These are phyloP conservation scores for Claviceps maximensis DNA, from an alignment of 2,329 filamentous ascomycete genomes.

Conservation along the genomic window DNA sequence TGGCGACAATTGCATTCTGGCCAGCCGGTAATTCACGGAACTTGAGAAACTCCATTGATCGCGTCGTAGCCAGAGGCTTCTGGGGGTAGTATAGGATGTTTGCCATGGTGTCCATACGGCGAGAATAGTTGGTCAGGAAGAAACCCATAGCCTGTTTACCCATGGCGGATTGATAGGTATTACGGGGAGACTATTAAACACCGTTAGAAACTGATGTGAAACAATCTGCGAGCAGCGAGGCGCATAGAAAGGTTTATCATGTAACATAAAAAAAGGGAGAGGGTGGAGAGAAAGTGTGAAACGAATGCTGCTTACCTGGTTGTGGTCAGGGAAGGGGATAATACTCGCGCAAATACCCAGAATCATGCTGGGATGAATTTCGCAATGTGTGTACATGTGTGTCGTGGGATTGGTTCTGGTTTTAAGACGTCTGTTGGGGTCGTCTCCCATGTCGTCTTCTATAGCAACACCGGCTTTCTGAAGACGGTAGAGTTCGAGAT, in stretches of 20 bases:
- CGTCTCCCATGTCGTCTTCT: slow-evolving; percentile 47
- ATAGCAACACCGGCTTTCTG: slow-evolving; percentile 52
- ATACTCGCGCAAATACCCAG: slow-evolving; percentile 97
- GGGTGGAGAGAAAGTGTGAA: neutral
- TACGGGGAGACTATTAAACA: slow-evolving; percentile 69
- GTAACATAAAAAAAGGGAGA: neutral
- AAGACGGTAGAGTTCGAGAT: slow-evolving; percentile 65
- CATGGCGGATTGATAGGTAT: slow-evolving; percentile 99
- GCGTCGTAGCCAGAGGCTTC: slow-evolving; percentile 88
- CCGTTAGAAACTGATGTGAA: slow-evolving; percentile 23
- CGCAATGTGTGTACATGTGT: slow-evolving; percentile 93
- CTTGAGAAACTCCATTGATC: slow-evolving; percentile 97
- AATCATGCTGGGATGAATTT: slow-evolving; percentile 99
- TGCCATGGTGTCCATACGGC: slow-evolving; percentile 98
- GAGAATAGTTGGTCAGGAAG: slow-evolving; percentile 91
- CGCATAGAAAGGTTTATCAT: too few relatives aligned
- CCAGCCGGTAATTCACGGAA: slow-evolving; percentile 95
- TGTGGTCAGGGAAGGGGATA: slow-evolving; percentile 98
- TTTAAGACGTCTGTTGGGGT: slow-evolving; percentile 77
- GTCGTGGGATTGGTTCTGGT: slow-evolving; percentile 77
- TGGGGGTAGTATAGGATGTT: slow-evolving; percentile 99
- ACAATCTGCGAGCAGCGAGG: neutral
- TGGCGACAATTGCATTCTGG: slow-evolving; percentile 96
- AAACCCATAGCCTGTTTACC: slow-evolving; percentile 99
- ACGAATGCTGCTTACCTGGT: slow-evolving; percentile 46